phyloP scores from a whole-genome alignment of 345 rosid genomes.

The Populus tremula region DNA sequence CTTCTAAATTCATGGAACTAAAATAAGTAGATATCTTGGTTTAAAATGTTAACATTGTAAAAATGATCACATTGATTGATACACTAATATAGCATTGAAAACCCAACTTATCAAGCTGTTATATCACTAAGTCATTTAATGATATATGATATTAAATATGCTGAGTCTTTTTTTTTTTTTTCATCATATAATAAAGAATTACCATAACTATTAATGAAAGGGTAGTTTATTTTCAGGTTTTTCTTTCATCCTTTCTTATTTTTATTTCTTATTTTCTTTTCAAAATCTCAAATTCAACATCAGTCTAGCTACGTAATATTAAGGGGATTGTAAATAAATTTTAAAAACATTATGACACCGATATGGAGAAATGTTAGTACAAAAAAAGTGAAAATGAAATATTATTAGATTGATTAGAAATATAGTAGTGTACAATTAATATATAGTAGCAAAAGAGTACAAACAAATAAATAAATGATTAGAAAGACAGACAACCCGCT shows the following conservation, averaged over 20 bases:
- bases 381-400: background rate
- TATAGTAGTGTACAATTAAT: background rate
- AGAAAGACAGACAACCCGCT: constrained; percentile 47
- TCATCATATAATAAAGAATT: background rate
- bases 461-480: constrained; percentile 16
- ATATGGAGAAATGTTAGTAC: background rate
- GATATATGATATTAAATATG: background rate
- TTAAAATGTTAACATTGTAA: too few species aligned
- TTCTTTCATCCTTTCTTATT: background rate
- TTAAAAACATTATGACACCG: too few species aligned
- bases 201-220: too few species aligned
- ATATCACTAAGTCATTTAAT: background rate
- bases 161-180: background rate
- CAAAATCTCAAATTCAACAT: background rate
- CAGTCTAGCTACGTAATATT: background rate
- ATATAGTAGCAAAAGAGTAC: background rate
- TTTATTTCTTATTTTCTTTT: background rate
- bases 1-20: too few species aligned
- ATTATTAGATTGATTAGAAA: background rate
- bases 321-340: too few species aligned
- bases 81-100: too few species aligned
- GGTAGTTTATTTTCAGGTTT: too few species aligned
- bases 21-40: too few species aligned
- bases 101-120: too few species aligned
- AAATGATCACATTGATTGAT: too few species aligned